These are phyloP conservation scores for Stevia rebaudiana DNA, from an alignment of 140 eudicot genomes.

Conservation along the genomic window DNA sequence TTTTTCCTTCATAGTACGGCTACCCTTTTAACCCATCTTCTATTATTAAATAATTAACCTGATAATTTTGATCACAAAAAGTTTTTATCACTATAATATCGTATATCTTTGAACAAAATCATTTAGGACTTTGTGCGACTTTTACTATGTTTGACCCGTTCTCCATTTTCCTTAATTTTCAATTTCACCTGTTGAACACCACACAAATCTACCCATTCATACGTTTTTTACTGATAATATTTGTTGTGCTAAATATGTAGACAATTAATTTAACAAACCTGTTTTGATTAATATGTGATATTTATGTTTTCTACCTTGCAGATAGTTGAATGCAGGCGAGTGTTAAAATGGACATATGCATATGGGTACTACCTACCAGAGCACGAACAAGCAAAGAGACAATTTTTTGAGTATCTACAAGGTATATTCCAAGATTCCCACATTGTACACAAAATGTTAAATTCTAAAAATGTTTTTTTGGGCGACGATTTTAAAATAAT, in stretches of 20 bases:
- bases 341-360: slow-evolving; percentile 74
- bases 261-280: background rate
- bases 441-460: background rate
- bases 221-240: background rate
- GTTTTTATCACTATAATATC: background rate
- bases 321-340: slow-evolving; percentile 74
- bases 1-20: background rate
- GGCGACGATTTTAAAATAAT: background rate
- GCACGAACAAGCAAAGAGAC: slow-evolving; percentile 40
- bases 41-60: background rate
- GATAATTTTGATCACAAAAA: background rate
- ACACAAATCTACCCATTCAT: background rate
- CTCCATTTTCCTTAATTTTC: background rate
- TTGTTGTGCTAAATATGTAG: background rate
- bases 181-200: background rate
- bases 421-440: slow-evolving; percentile 25
- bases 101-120: background rate
- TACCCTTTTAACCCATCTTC: background rate
- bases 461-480: background rate
- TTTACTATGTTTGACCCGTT: background rate
- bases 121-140: background rate
- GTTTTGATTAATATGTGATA: background rate
- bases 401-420: slow-evolving; percentile 63
- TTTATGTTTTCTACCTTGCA: slow-evolving; percentile 8
- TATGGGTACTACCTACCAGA: slow-evolving; percentile 68